phyloP scores from a whole-genome alignment of 202 grass and related monocot species.

The Carex sylvatica region DNA sequence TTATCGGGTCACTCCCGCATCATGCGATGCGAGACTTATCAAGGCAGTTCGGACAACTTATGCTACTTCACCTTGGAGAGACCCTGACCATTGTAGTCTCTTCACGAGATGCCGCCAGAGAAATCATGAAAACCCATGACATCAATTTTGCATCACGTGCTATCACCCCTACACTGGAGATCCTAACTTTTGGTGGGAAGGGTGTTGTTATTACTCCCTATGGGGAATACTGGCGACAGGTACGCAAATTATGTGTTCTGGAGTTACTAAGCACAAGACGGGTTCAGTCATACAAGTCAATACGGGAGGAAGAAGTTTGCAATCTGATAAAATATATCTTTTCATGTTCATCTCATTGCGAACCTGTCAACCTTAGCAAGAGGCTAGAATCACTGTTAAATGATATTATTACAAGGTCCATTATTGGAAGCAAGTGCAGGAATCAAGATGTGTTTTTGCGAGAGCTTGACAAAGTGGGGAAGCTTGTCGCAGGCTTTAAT shows the following conservation, averaged over 20 bases:
- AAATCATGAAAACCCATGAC: conserved; percentile 43
- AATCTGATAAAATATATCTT: conserved; percentile 27
- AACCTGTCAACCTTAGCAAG: conserved; percentile 41
- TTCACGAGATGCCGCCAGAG: conserved; percentile 18
- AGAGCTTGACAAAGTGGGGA: background rate
- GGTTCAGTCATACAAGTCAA: conserved; percentile 37
- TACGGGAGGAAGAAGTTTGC: conserved; percentile 39
- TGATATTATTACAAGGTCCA: conserved; percentile 36
- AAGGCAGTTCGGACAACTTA: conserved; percentile 33
- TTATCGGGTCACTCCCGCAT: conserved; percentile 41
- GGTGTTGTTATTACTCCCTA: conserved; percentile 33
- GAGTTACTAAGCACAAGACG: conserved; percentile 51
- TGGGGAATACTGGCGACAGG: conserved; percentile 40
- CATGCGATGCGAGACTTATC: conserved; percentile 34
- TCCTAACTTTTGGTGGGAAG: conserved; percentile 25
- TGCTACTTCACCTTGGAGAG: conserved; percentile 48
- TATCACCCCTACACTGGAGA: conserved; percentile 9
- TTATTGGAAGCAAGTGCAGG: conserved; percentile 45
- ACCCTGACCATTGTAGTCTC: conserved; percentile 35
- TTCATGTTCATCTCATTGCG: background rate
- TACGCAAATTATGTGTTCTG: conserved; percentile 37
- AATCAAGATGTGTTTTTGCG: conserved; percentile 37
- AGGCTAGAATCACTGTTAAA: conserved; percentile 23
- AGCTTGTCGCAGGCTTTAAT: conserved; percentile 31
- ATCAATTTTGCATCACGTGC: conserved; percentile 36